These are phyloP conservation scores for Sodiomyces alkalinus DNA, from an alignment of 2,329 filamentous ascomycete genomes.

Conservation along the genomic window DNA sequence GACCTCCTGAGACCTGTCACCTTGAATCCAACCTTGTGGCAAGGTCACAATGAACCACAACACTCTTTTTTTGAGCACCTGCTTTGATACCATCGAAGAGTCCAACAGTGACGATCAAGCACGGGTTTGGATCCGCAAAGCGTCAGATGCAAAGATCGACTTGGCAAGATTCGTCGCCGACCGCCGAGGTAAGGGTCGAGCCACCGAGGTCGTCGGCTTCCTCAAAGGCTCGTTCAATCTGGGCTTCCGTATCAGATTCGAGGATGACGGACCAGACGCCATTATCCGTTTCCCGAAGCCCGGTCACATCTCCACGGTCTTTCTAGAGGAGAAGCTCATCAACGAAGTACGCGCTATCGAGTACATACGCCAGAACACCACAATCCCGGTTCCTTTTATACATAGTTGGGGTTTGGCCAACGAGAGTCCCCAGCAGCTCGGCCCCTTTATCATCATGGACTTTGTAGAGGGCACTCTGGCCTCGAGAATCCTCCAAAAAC, in stretches of 20 bases:
- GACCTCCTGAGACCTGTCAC: too few relatives aligned
- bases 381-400: constrained; percentile 15
- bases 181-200: too few relatives aligned
- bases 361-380: constrained; percentile 13
- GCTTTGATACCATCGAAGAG: too few relatives aligned
- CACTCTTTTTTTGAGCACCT: too few relatives aligned
- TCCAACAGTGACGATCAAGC: too few relatives aligned
- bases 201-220: too few relatives aligned
- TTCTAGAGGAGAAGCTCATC: constrained; percentile 16
- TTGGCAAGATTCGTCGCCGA: too few relatives aligned
- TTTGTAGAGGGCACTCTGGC: constrained; percentile 13
- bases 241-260: constrained; percentile 10
- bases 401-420: constrained; percentile 12
- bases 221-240: constrained; percentile 15
- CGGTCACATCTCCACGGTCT: constrained; percentile 9
- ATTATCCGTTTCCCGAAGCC: constrained; percentile 14
- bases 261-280: constrained; percentile 8
- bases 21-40: too few relatives aligned
- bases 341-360: constrained; percentile 14
- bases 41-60: too few relatives aligned
- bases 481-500: constrained; percentile 11
- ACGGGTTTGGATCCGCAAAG: too few relatives aligned
- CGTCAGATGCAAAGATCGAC: too few relatives aligned
- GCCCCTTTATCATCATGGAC: constrained; percentile 19
- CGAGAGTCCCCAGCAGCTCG: constrained; percentile 15